A percentile compares a stretch with the other conserved stretches of the same genome.
phyloP scores from a whole-genome alignment of 768 basidiomycete genomes.

The Kwoniella pini region DNA sequence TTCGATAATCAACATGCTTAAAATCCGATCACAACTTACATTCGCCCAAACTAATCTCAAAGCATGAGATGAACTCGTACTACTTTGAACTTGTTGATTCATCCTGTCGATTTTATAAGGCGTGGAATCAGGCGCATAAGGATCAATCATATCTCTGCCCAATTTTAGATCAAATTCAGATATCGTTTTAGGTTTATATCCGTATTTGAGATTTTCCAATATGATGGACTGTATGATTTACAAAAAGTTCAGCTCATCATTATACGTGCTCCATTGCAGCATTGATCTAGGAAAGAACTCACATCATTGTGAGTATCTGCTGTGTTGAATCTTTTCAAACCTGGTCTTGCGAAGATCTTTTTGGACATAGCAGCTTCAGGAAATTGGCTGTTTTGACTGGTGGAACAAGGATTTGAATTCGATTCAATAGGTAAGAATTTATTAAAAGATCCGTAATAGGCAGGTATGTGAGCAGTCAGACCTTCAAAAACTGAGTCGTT shows the following conservation, averaged over 20 bases:
- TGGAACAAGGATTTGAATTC: neutral
- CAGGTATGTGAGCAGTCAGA: neutral
- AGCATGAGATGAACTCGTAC: constrained; percentile 4
- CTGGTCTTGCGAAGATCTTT: neutral
- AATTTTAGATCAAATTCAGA: constrained; percentile 10
- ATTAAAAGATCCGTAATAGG: constrained; percentile 3
- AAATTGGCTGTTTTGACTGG: no score
- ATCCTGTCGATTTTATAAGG: neutral
- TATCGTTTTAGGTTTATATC: neutral
- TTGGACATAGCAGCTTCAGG: no score
- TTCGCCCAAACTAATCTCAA: constrained; percentile 3
- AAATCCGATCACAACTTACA: constrained; percentile 8
- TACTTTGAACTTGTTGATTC: neutral
- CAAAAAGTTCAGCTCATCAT: neutral
- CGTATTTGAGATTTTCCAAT: neutral
- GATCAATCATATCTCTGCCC: constrained; percentile 1
- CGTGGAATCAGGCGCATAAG: neutral
- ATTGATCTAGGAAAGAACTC: neutral
- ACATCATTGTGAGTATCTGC: neutral
- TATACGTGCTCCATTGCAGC: neutral
- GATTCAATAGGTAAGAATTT: neutral
- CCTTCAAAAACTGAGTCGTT: neutral
- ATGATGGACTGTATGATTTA: constrained; percentile 1
- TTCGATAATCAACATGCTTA: neutral
- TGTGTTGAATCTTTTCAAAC: neutral